Conservation (phyloP, 345 rosid genomes). For the Eucalyptus leucophloia region DNA sequence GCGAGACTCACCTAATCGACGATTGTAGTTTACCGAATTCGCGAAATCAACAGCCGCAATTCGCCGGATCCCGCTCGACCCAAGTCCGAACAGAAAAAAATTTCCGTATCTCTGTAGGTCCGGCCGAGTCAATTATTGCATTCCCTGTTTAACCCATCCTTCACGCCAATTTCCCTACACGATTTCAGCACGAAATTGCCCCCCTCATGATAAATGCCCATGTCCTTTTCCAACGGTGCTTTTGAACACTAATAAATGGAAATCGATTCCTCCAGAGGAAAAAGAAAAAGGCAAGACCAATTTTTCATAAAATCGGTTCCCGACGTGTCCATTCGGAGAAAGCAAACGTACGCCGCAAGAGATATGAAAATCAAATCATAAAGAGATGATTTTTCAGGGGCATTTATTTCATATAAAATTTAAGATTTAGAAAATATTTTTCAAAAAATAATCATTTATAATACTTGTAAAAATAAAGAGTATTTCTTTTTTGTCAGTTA, state of each 20-base stretch:
- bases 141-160: not conserved
- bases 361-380: not conserved
- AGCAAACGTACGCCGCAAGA: rapidly evolving
- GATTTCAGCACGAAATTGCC: not conserved
- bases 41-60: not conserved
- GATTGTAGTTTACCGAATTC: too few species aligned
- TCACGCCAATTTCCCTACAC: not conserved
- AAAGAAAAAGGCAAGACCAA: not conserved
- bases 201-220: not conserved
- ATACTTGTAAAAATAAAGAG: too few species aligned
- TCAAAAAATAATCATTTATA: too few species aligned
- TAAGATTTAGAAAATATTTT: too few species aligned
- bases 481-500: too few species aligned
- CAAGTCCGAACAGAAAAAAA: not conserved
- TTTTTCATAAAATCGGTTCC: not conserved
- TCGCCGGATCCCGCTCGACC: not conserved
- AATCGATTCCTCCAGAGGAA: not conserved
- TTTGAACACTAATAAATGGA: not conserved
- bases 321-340: not conserved
- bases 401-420: too few species aligned
- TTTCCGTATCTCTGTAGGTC: not conserved
- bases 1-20: not conserved
- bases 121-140: not conserved
- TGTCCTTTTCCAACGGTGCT: not conserved
- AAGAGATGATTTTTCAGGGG: not conserved